A percentile compares a stretch with the other conserved stretches of the same genome.
Evolutionary conservation across 371 early-diverging fungal species (phyloP).

Genomic region (Capillidium rhysosporum): DNA sequence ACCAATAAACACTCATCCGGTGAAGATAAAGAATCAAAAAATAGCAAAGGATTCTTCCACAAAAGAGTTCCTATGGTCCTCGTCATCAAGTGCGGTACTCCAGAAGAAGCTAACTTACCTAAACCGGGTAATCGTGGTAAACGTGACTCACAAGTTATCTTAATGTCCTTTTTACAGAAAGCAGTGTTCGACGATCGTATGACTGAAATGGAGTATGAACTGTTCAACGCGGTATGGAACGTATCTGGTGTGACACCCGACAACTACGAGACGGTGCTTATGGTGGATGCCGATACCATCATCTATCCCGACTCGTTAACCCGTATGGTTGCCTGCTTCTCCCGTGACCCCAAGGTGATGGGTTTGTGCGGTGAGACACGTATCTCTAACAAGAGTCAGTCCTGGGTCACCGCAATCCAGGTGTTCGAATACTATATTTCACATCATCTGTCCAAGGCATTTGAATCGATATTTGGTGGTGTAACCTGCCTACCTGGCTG

Average conservation of each 20-base stretch:
- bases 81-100: conserved; percentile 33
- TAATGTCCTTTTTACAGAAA: conserved; percentile 62
- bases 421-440: conserved; percentile 89
- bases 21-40: too few relatives aligned
- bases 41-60: not conserved
- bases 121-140: conserved; percentile 72
- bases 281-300: conserved; percentile 56
- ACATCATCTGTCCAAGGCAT: conserved; percentile 87
- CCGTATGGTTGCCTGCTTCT: conserved; percentile 38
- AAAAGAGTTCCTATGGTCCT: conserved; percentile 21
- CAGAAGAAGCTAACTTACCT: conserved; percentile 17
- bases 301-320: conserved; percentile 38
- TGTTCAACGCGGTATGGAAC: conserved; percentile 40
- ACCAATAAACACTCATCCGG: not conserved
- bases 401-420: conserved; percentile 18
- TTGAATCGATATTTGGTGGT: conserved; percentile 90
- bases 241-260: conserved; percentile 39
- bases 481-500: conserved; percentile 97
- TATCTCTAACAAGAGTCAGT: conserved; percentile 41
- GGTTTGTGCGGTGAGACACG: conserved; percentile 53
- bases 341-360: conserved; percentile 36
- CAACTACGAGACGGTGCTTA: conserved; percentile 41
- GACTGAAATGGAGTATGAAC: conserved; percentile 54
- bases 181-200: conserved; percentile 55
- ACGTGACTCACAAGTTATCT: conserved; percentile 67